phyloP scores from a whole-genome alignment of 495 filamentous ascomycete species.

The Cercophora sp. region DNA sequence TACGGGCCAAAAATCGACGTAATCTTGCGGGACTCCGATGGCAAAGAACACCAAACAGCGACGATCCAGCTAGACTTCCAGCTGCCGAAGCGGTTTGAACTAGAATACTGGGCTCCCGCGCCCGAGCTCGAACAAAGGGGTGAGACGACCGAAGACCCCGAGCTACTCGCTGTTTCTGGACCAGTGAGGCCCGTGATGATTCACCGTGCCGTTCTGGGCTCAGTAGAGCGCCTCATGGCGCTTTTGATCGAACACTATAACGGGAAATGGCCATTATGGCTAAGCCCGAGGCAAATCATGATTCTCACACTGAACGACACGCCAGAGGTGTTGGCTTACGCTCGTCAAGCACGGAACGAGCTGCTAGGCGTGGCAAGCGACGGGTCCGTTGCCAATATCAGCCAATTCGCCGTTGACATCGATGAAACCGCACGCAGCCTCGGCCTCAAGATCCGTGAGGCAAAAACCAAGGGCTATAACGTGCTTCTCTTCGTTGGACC shows the following conservation, averaged over 20 bases:
- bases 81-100: conserved; percentile 73
- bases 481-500: conserved; percentile 71
- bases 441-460: conserved; percentile 65
- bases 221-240: conserved; percentile 81
- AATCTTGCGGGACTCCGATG: conserved; percentile 73
- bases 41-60: conserved; percentile 87
- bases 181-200: conserved; percentile 74
- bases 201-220: conserved; percentile 84
- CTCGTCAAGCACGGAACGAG: conserved; percentile 42
- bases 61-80: conserved; percentile 95
- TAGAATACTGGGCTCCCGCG: conserved; percentile 75
- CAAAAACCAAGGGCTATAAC: conserved; percentile 69
- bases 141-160: conserved; percentile 39
- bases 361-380: conserved; percentile 34
- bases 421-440: conserved; percentile 62
- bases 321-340: conserved; percentile 54
- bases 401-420: conserved; percentile 64
- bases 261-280: conserved; percentile 87
- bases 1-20: conserved; percentile 97
- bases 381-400: conserved; percentile 31
- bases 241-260: conserved; percentile 80
- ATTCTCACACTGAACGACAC: conserved; percentile 72
- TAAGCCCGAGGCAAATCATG: conserved; percentile 77
- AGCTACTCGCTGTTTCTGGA: conserved; percentile 43
- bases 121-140: conserved; percentile 61